These are phyloP conservation scores for Clavispora phyllophila DNA, from an alignment of 805 yeast genomes.

Conservation along the genomic window DNA sequence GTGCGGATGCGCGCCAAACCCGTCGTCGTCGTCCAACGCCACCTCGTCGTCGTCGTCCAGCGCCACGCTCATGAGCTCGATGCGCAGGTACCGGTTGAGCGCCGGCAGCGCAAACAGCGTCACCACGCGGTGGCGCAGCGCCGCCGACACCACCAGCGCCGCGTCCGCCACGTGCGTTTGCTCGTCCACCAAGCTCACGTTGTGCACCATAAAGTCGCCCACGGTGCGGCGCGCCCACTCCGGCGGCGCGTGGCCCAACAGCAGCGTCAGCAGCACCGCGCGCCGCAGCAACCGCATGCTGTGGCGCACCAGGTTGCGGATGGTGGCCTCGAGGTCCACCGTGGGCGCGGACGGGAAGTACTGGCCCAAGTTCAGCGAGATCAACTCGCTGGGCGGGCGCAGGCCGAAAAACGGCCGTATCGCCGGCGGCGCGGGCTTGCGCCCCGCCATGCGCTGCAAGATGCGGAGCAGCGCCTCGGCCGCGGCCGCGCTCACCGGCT, in stretches of 20 bases:
- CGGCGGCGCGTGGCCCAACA: background rate
- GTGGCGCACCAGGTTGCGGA: slow-evolving; percentile 77
- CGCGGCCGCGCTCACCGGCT: slow-evolving; percentile 59
- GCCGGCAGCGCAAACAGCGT: slow-evolving; percentile 13
- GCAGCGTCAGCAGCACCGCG: slow-evolving; percentile 12
- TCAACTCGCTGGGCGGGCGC: slow-evolving; percentile 89
- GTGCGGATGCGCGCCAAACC: background rate
- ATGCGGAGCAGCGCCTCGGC: slow-evolving; percentile 50
- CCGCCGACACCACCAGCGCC: slow-evolving; percentile 15
- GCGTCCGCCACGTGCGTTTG: slow-evolving; percentile 26
- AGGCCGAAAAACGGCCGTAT: slow-evolving; percentile 67
- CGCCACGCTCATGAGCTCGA: slow-evolving; percentile 28
- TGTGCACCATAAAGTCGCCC: slow-evolving; percentile 59
- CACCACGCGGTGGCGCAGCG: slow-evolving; percentile 12
- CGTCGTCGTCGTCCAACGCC: slow-evolving; percentile 4
- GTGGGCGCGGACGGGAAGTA: slow-evolving; percentile 84
- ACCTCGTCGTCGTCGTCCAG: slow-evolving; percentile 15
- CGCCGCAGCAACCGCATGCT: slow-evolving; percentile 54
- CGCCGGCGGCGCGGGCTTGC: slow-evolving; percentile 15
- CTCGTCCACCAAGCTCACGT: slow-evolving; percentile 51
- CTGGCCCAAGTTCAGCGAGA: slow-evolving; percentile 82
- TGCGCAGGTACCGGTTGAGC: slow-evolving; percentile 37
- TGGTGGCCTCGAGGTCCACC: slow-evolving; percentile 68
- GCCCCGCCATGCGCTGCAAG: slow-evolving; percentile 17
- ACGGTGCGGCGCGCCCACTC: slow-evolving; percentile 40